Evolutionary conservation across 495 filamentous ascomycete genomes (phyloP).

Genomic region (Penicillium cosmopolitanum): DNA sequence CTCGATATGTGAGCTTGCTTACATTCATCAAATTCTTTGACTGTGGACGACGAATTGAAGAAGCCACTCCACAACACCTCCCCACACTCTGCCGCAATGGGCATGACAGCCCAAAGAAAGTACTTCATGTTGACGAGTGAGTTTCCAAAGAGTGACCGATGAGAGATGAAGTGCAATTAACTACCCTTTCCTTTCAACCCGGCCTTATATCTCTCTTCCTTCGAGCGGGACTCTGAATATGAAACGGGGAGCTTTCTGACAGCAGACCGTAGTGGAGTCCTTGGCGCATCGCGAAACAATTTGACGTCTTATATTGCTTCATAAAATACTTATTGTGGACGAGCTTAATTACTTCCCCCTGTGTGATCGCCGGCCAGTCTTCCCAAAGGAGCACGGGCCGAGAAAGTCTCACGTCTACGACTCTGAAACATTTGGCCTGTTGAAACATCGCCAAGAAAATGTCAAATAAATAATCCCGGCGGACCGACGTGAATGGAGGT

Average conservation of each 20-base stretch:
- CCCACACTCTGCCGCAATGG: conserved; percentile 12
- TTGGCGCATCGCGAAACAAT: background rate
- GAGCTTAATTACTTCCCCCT: background rate
- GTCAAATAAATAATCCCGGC: background rate
- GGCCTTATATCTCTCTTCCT: background rate
- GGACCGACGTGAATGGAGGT: background rate
- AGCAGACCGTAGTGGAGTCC: background rate
- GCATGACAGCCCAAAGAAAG: conserved; percentile 8
- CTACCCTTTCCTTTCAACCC: background rate
- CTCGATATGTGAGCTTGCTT: background rate
- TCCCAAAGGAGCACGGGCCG: conserved; percentile 11
- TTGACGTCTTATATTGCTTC: background rate
- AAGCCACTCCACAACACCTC: conserved; percentile 17
- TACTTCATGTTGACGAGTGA: background rate
- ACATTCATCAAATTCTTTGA: conserved; percentile 28
- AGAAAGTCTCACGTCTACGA: conserved; percentile 3
- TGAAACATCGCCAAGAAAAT: conserved; percentile 4
- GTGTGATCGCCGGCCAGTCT: conserved; percentile 2
- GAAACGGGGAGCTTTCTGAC: conserved; percentile 2
- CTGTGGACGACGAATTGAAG: conserved; percentile 10
- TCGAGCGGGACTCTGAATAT: background rate
- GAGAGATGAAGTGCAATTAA: no score
- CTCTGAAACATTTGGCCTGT: conserved; percentile 3
- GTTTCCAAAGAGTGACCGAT: background rate
- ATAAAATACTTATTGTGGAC: background rate